Percentiles rank a stretch among this genome's conserved stretches.
Conservation (phyloP, 257 asterid species). For the Solanum lycopersicoides region DNA sequence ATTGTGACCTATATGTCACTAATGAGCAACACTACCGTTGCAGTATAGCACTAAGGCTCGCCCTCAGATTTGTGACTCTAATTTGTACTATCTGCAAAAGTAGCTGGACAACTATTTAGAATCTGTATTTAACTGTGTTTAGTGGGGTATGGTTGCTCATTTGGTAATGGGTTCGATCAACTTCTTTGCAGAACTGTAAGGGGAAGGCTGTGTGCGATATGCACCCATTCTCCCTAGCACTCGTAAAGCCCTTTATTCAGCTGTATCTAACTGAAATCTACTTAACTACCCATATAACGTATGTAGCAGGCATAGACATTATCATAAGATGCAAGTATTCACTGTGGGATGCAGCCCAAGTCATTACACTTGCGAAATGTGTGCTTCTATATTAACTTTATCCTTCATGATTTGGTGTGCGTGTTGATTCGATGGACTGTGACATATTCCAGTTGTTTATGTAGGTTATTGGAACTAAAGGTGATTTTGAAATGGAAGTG, state of each 20-base stretch:
- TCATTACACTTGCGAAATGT: neutral
- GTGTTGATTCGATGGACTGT: neutral
- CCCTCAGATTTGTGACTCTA: neutral
- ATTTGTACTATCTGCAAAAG: neutral
- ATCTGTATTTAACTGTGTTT: neutral
- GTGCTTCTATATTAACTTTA: neutral
- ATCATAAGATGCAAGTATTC: neutral
- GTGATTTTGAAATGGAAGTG: neutral
- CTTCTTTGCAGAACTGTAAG: neutral
- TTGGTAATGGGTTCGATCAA: neutral
- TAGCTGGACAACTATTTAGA: neutral
- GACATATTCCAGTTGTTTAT: neutral
- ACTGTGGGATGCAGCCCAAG: neutral
- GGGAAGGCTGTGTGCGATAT: neutral
- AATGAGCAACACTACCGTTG: neutral
- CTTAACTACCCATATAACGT: neutral
- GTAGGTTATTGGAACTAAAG: neutral
- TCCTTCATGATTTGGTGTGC: neutral
- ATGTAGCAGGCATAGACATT: neutral
- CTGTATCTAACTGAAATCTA: neutral
- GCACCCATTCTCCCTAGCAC: neutral
- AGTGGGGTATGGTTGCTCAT: neutral
- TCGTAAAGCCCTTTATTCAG: neutral
- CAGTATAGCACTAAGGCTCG: neutral
- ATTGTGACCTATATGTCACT: neutral